Percentiles rank a stretch among this genome's conserved stretches.
These are phyloP conservation scores for Dioszegia hungarica DNA, from an alignment of 768 basidiomycete species.

Conservation along the genomic window DNA sequence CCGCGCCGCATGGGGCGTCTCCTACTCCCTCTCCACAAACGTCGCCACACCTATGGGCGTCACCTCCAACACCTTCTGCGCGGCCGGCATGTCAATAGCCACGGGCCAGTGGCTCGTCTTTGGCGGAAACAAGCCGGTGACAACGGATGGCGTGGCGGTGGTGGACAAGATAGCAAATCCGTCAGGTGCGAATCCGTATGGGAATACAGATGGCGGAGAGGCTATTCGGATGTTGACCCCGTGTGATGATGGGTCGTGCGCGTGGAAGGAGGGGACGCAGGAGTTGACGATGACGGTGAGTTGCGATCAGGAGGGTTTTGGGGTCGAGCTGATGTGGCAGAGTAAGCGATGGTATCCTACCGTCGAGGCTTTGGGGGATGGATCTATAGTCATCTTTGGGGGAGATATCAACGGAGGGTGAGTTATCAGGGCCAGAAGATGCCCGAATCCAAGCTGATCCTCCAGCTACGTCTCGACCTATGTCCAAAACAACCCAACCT, in stretches of 20 bases:
- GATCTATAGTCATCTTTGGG: constrained; percentile 66
- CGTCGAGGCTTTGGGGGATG: constrained; percentile 63
- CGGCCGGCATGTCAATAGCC: constrained; percentile 62
- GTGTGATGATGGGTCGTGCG: constrained; percentile 55
- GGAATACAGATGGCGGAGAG: constrained; percentile 72
- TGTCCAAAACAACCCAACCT: constrained; percentile 63
- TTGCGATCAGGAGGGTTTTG: background rate
- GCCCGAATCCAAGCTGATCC: constrained; percentile 31
- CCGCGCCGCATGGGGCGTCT: constrained; percentile 53
- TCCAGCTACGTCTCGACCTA: constrained; percentile 62
- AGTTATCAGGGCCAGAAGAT: constrained; percentile 54
- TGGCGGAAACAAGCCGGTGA: constrained; percentile 62
- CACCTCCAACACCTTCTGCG: constrained; percentile 76
- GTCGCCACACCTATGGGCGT: constrained; percentile 65
- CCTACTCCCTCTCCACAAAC: constrained; percentile 59
- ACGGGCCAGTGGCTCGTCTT: constrained; percentile 78
- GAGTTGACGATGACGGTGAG: constrained; percentile 44
- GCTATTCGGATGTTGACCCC: constrained; percentile 76
- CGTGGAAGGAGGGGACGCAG: constrained; percentile 34
- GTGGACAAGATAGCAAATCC: constrained; percentile 27
- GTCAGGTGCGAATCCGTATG: constrained; percentile 54
- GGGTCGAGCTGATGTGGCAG: constrained; percentile 7
- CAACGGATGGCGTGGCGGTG: constrained; percentile 35
- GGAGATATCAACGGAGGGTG: constrained; percentile 54
- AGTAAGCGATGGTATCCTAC: constrained; percentile 72